Percentiles rank a stretch among this genome's conserved stretches.
phyloP scores from a whole-genome alignment of 305 asterid species.

The Fraxinus ornus region DNA sequence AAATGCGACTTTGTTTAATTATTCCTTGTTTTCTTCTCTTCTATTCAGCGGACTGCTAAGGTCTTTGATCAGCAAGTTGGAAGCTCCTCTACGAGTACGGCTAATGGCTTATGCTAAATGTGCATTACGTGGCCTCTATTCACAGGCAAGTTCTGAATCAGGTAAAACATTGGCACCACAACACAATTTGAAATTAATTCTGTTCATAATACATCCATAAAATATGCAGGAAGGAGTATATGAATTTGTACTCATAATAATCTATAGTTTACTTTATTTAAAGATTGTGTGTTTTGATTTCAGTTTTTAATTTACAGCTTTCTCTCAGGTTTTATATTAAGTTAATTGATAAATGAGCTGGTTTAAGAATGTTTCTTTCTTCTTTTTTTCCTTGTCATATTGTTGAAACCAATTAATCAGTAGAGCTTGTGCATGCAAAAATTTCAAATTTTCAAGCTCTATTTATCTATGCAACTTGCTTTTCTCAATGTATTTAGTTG shows the following conservation, averaged over 20 bases:
- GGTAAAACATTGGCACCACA: conserved; percentile 36
- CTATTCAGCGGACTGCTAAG: conserved; percentile 67
- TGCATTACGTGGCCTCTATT: conserved; percentile 63
- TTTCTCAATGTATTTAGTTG: not conserved
- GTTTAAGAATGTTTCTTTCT: not conserved
- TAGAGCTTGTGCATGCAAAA: not conserved
- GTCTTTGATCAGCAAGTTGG: conserved; percentile 85
- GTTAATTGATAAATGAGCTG: not conserved
- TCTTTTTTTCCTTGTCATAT: not conserved
- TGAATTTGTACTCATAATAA: not conserved
- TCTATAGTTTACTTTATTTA: not conserved
- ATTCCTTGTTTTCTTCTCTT: conserved; percentile 8
- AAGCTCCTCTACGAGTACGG: conserved; percentile 67
- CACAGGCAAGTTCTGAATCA: conserved; percentile 39
- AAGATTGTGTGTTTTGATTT: not conserved
- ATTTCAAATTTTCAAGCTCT: not conserved
- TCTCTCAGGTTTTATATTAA: not conserved
- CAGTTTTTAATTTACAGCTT: not conserved
- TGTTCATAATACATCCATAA: not conserved
- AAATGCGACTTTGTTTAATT: not conserved
- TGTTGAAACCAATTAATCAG: not conserved
- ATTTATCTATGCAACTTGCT: not conserved
- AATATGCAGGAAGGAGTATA: conserved; percentile 8
- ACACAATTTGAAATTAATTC: not conserved
- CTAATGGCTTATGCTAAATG: conserved; percentile 70